Evolutionary conservation across 208 protist genomes (phyloP), one percentile per base, ranked within the genome.

Genomic region (Kentomonas sorsogonicus): DNA sequence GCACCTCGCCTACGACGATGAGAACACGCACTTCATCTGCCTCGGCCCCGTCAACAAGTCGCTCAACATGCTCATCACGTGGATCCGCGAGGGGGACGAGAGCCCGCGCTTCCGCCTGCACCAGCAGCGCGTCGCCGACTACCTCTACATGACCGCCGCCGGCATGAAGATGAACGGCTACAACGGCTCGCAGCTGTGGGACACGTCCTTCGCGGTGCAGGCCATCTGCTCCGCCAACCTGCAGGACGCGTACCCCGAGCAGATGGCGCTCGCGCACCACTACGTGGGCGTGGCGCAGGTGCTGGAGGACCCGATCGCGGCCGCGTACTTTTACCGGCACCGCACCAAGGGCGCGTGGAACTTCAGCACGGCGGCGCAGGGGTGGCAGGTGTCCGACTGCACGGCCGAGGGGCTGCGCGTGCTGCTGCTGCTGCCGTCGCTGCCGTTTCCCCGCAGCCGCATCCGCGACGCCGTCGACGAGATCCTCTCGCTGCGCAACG

Each of bases 121-220:
- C 75, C 36, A 77, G 34, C 60, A 94, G 27, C 83, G 95, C 43
- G 41, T 99, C 13, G 53, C 73, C 16, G 98, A 99, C 77, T 99
- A 99, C 80, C 70, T 99, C 20, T 99, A 93, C 89, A 79, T 98
- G 59, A 71, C 73, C 16, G 61, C 81, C 15, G 89, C 94, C 23
- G 97, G 97, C 43, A 96, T 99, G 92, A 90, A 94, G 45, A 98
- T 99, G 95, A 93, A 94, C 56, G 97, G 98, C 29, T 99, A 99
- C 74, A 99, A 99, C 77, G 98, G 98, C 1, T 97, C 90, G 26
- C 97, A 99, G 81, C 78, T 98, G 38, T 99, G 98, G 98, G 98
- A 99, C 74, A 98, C 97, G 20, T 86, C 89, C 16, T 99, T 99
- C 65, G 86, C 93, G 1, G 81, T 98, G 29, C 97, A 98, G 73